Base-by-base conservation (phyloP, 345 rosid genomes). In the Brassica juncea region DNA sequence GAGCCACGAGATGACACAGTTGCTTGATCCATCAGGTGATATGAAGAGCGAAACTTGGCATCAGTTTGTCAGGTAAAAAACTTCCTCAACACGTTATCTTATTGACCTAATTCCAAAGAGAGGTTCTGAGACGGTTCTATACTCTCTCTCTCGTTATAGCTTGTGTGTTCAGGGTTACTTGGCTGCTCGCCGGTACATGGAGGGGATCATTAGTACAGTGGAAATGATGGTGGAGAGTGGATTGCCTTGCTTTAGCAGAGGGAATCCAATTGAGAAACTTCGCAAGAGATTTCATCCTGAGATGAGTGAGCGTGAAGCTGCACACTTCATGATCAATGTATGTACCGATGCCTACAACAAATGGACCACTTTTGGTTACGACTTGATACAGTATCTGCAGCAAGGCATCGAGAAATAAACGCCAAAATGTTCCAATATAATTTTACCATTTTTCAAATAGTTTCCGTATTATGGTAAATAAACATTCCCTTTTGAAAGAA, bases 1-100 rank as follows among this genome's bases (percentile, higher is more conserved):
- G 86, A 94, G 96, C 85, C 97, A 94, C 54, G 98, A 94, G 82
- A 92, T 92, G 98, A 92, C 98, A 28, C 98, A 94, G 60, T 80
- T 94, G 66, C 84, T 90, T 9, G 97, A 94, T 65, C 98, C 95
- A 6, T 89, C 97, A 0, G 92, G 94, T 35, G 84, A 77, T 69
- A 89, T 94, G 97, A 94, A 91, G 84, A 92, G 98, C 71, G 92
- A 92, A 30, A 87, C 88, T 3, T 89, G 97, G 98, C 37, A 82
- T 21, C 84, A 77, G 32, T 94, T 92, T 75, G 88, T 90, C 2
- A 85, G 98, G 98, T 91, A 49, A n/a, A n/a, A 49, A 75, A 75
- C 10, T 23, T 54, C n/a, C 27, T 66, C 8, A 8, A n/a, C 21
- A n/a, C 57, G 8, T n/a, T n/a, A n/a, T 49, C 57, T 49, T n/a